Conservation (phyloP, 2,329 filamentous ascomycete species). For the Phoma sp. region DNA sequence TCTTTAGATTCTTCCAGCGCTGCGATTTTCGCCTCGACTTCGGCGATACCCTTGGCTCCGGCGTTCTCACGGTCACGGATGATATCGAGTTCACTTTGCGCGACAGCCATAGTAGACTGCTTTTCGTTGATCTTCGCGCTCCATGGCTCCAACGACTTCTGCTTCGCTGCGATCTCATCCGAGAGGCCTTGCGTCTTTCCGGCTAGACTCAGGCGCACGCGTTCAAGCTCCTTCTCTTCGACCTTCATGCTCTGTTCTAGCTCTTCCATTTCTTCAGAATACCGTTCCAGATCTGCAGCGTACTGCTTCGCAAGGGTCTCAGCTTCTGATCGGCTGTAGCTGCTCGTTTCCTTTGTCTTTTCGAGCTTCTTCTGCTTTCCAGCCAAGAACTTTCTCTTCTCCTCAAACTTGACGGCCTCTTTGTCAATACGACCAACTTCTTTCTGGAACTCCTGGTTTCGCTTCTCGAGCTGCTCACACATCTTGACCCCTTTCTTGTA, state of each 20-base stretch:
- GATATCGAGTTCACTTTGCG: constrained; percentile 92
- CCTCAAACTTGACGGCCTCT: constrained; percentile 95
- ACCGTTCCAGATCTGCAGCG: constrained; percentile 76
- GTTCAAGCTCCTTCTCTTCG: constrained; percentile 81
- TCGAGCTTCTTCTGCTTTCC: constrained; percentile 95
- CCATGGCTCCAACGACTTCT: constrained; percentile 95
- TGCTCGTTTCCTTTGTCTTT: constrained; percentile 80
- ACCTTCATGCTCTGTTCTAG: constrained; percentile 77
- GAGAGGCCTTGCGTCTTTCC: constrained; percentile 96
- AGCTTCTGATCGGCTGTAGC: constrained; percentile 75
- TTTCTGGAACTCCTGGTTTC: constrained; percentile 78
- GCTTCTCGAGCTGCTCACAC: constrained; percentile 81
- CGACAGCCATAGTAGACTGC: constrained; percentile 90
- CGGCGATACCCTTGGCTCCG: constrained; percentile 81
- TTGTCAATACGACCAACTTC: constrained; percentile 94
- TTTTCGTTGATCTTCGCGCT: constrained; percentile 97
- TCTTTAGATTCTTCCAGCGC: constrained; percentile 73
- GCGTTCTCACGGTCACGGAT: constrained; percentile 88
- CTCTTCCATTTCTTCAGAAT: constrained; percentile 73
- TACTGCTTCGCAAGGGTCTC: constrained; percentile 80
- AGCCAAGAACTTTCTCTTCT: constrained; percentile 92
- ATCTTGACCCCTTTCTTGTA: constrained; percentile 85
- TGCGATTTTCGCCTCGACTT: constrained; percentile 79
- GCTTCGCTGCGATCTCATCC: constrained; percentile 88
- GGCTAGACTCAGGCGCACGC: constrained; percentile 86